Evolutionary conservation across 2,329 filamentous ascomycete genomes (phyloP).

Genomic region (Massarina eburnea): DNA sequence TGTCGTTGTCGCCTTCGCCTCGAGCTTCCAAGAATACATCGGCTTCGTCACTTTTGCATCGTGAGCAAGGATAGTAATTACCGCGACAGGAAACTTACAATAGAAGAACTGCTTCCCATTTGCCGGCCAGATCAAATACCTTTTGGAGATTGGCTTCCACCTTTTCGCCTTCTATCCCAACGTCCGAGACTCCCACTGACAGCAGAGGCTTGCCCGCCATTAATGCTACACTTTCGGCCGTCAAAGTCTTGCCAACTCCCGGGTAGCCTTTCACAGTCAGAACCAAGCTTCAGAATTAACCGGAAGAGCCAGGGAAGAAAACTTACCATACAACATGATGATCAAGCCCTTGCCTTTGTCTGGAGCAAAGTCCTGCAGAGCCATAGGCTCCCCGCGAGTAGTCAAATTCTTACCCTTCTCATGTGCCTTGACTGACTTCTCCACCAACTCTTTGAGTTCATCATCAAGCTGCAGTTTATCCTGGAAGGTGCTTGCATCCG

Average conservation of each 20-base stretch:
- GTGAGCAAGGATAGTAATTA: neutral
- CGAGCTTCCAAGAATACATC: conserved; percentile 32
- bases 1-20: conserved; percentile 5
- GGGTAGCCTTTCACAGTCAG: conserved; percentile 33
- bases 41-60: conserved; percentile 47
- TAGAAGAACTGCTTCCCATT: conserved; percentile 53
- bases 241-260: conserved; percentile 54
- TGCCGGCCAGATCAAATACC: conserved; percentile 49
- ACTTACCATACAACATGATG: conserved; percentile 29
- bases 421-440: conserved; percentile 2
- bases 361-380: conserved; percentile 52
- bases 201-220: conserved; percentile 16
- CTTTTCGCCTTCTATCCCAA: conserved; percentile 44
- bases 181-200: conserved; percentile 51
- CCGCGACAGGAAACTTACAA: neutral
- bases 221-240: conserved; percentile 7
- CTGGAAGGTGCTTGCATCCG: conserved; percentile 2
- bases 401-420: neutral
- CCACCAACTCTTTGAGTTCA: conserved; percentile 2
- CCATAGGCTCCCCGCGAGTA: conserved; percentile 49
- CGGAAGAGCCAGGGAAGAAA: no score
- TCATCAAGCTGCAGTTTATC: conserved; percentile 6
- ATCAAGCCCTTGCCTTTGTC: conserved; percentile 28
- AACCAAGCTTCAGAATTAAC: neutral
- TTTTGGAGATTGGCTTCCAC: conserved; percentile 49